phyloP scores from a whole-genome alignment of 768 basidiomycete species.

The Boletus coccyginus region DNA sequence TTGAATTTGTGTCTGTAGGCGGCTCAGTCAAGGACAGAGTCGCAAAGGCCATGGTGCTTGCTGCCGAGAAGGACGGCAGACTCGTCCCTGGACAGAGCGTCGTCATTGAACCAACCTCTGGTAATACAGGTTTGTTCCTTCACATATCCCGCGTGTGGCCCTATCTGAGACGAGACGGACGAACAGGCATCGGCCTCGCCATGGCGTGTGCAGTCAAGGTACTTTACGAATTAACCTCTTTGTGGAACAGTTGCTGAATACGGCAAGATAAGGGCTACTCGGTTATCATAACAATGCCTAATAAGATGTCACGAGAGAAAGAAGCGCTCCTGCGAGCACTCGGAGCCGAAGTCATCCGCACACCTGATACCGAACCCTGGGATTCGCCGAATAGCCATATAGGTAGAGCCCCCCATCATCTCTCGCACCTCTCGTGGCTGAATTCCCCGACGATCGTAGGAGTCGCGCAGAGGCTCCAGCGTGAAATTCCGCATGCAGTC shows the following conservation, averaged over 20 bases:
- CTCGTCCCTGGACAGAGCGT: constrained; percentile 86
- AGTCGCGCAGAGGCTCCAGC: constrained; percentile 73
- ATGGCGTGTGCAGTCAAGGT: constrained; percentile 95
- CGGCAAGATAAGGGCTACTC: constrained; percentile 85
- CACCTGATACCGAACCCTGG: constrained; percentile 86
- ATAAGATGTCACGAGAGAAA: constrained; percentile 97
- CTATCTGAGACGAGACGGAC: background rate
- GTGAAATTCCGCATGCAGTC: constrained; percentile 77
- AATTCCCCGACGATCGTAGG: constrained; percentile 87
- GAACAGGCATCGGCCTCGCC: constrained; percentile 84
- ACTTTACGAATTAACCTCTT: constrained; percentile 13
- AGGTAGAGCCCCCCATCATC: constrained; percentile 55
- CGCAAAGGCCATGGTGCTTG: constrained; percentile 93
- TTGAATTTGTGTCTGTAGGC: constrained; percentile 87
- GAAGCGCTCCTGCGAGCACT: constrained; percentile 87
- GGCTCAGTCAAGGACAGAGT: constrained; percentile 97
- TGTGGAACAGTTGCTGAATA: constrained; percentile 59
- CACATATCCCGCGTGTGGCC: background rate
- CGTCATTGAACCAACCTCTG: constrained; percentile 93
- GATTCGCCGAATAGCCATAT: constrained; percentile 90
- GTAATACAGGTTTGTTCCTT: constrained; percentile 77
- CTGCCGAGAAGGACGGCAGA: constrained; percentile 86
- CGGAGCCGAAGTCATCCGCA: constrained; percentile 93
- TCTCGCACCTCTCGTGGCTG: constrained; percentile 62
- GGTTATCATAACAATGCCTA: constrained; percentile 85